Evolutionary conservation across 2,329 filamentous ascomycete species (phyloP), one percentile per base, ranked within the genome.

Genomic region (Aureobasidium sp.): DNA sequence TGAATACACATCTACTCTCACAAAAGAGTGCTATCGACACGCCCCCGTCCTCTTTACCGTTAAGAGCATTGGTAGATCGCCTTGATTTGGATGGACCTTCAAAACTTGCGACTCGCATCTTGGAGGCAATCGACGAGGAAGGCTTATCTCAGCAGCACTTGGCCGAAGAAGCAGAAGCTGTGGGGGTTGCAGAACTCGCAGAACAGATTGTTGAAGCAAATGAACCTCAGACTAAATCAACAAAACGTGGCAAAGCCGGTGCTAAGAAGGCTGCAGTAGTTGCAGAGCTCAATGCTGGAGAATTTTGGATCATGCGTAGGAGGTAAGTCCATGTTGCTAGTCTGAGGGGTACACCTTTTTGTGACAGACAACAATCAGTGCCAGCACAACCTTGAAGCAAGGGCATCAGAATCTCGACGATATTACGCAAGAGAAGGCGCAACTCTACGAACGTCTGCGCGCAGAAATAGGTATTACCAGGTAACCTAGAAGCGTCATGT

Each of bases 71-170:
- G 27, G 22, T 81, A 2, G 73, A 73, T 22, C 83, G 87, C 7
- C 84, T 94, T 47, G 80, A 84, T 60, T 79, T 97, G 22, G 79
- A 83, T 14, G 83, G 84, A 2, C 89, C 91, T 0, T 76, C 79
- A 12, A 80, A 83, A 45, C 82, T 97, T 5, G 89, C 92, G 2
- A 75, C 79, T 25, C 83, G 82, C 25, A 96, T 99, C 63, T 77
- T 83, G 55, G 79, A 83, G 2, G 87, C 93, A 4, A 96, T 99
- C 63, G 94, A 99, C 69, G 94, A 97, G 75, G 92, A 97, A 65
- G 90, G 91, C 0, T 78, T 97, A n/a, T 80, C 86, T 17, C 85
- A 90, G 67, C 87, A 90, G 68, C 92, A 97, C 68, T 84, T 87
- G 39, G 81, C 87, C 1, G 86, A 94, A 67, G 87, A 93, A 64